Evolutionary conservation across 352 stramenopile genomes (phyloP), one percentile per base, ranked within the genome.

Genomic region (Phytophthora fragariae): DNA sequence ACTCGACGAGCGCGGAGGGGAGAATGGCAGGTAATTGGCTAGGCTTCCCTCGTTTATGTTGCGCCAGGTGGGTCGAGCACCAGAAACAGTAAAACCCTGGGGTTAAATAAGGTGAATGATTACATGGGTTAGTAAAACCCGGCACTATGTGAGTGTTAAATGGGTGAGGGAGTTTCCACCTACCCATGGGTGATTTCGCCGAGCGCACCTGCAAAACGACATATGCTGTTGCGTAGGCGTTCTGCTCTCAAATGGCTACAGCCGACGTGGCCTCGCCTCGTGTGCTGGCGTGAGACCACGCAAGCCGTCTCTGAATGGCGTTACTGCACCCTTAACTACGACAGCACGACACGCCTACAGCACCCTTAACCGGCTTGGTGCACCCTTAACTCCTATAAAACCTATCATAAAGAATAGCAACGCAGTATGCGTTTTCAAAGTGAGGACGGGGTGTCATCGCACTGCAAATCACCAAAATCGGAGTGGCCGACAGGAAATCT

Each of bases 1-100:
- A 70, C 70, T 65, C 58, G 56, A 58, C 50, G 17, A 39, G 41
- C 63, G 55, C 39, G 24, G 63, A 71, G 73, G 73, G 67, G 68
- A 76, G 68, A 78, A 75, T 68, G 63, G 63, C 63, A 56, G 24
- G 50, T 47, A 75, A 75, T 67, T 73, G 68, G 54, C 37, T 4
- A 4, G 11, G 37, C 59, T 68, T 62, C 57, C 59, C 58, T 70
- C 56, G 54, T 72, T 60, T 60, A 50, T 62, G 50, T 69, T 63
- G 68, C 50, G 39, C 14, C 61, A 54, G 21, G 19, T 44, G 21
- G 55, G 21, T 47, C 14, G 15, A 60, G 6, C 19, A 65, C 21
- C 49, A 31, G 49, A 31, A 5, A 2, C 12, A 6, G 12, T 49
- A n/a, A 49, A 49, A 49, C 17, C 46, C 11, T 6, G 2, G 39